phyloP scores from a whole-genome alignment of 2,329 filamentous ascomycete species.

The Colletotrichum aenigma region DNA sequence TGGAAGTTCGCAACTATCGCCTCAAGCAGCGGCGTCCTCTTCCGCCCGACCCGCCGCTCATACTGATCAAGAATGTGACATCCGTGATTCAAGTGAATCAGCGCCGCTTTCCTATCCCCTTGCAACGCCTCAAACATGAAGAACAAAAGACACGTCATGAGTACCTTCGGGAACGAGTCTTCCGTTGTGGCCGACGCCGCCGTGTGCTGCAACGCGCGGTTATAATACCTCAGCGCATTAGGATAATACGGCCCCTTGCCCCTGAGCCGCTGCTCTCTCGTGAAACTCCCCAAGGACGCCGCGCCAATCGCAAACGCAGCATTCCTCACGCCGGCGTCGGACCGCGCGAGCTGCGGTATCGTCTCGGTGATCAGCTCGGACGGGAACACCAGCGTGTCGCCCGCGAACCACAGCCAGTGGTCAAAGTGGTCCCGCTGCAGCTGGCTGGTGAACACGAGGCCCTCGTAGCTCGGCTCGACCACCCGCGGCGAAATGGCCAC shows the following conservation, averaged over 20 bases:
- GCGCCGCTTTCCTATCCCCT: constrained; percentile 41
- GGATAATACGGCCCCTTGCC: neutral
- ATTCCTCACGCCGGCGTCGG: constrained; percentile 32
- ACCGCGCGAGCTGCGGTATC: constrained; percentile 23
- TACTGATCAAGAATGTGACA: neutral
- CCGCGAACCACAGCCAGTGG: constrained; percentile 1
- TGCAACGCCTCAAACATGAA: constrained; percentile 45
- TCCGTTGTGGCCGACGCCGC: neutral
- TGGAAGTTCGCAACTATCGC: constrained; percentile 4
- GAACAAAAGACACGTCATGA: constrained; percentile 44
- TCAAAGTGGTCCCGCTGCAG: constrained; percentile 12
- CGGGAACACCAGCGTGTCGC: constrained; percentile 1
- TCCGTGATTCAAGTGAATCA: constrained; percentile 43
- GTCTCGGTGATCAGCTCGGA: constrained; percentile 4
- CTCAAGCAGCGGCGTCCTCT: neutral
- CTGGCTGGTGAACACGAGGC: constrained; percentile 7
- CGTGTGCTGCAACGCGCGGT: neutral
- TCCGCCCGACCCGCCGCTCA: neutral
- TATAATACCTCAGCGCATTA: constrained; percentile 6
- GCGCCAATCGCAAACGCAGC: constrained; percentile 46
- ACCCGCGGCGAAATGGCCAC: neutral
- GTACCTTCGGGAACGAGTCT: neutral
- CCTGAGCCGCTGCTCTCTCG: neutral
- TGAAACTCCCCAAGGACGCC: neutral
- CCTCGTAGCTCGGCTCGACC: constrained; percentile 7